Base-by-base conservation (phyloP, 495 filamentous ascomycete species). In the Eremomyces bilateralis region DNA sequence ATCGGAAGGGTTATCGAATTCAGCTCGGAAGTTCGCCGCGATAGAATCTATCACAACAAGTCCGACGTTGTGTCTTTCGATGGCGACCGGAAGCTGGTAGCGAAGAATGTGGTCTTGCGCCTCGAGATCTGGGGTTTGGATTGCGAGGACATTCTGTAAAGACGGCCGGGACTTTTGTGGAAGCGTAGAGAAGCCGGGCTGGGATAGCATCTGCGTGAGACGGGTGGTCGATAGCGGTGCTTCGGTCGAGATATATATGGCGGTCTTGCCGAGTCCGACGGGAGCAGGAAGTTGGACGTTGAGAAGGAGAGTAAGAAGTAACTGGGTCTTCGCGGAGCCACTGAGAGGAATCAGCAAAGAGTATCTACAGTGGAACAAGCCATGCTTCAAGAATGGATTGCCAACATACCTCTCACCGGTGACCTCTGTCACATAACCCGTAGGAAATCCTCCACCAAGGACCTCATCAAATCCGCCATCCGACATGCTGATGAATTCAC, bases 191-290 rank as follows among this genome's bases (percentile, higher is more conserved):
- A 85, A 63, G 11, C 54, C 41, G 0, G 80, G 74, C 50, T 92
- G 67, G 32, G 52, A 60, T 0, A 85, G 66, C 22, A 94, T 59
- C 52, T 95, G 83, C 0, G 69, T 51, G 0, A 97, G 68, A 3
- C 88, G 80, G 0, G 57, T 62, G 3, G 85, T 95, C 4, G 79
- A 68, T 0, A 97, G 63, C 0, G 80, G 63, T 1, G 80, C 70
- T 50, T 95, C 90, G 25, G 90, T 97, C n/a, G 81, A 90, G 53
- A 97, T 80, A 61, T 97, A 95, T 5, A 97, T 61, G 0, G 79
- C 70, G 10, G 69, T 59, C 32, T 69, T 65, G 16, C 59, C 62
- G 6, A 88, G 62, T 2, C 84, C 85, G 20, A 11, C 16, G 21
- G 62, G 56, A 0, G 77, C 76, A 3, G 76, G 72, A 11, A 94